phyloP scores from a whole-genome alignment of 495 filamentous ascomycete species.

The Friedmanniomyces endolithicus region DNA sequence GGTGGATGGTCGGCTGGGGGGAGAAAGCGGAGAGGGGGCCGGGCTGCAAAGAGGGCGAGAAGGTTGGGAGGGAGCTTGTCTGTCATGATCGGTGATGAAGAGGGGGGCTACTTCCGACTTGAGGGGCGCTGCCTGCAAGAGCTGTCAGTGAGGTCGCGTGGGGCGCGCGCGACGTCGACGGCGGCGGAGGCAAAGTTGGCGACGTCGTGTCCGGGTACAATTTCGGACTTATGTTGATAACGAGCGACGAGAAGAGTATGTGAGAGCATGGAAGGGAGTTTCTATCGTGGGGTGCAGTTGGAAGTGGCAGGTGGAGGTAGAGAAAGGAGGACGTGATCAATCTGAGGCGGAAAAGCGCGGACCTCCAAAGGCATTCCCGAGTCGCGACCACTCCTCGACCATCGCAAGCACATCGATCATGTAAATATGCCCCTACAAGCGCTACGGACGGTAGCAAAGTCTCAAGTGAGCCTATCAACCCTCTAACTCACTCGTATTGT shows the following conservation, averaged over 20 bases:
- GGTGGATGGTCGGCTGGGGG: constrained; percentile 71
- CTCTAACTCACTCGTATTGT: neutral
- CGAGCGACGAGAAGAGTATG: neutral
- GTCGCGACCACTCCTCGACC: neutral
- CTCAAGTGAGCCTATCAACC: constrained; percentile 40
- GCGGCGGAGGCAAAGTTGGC: no score
- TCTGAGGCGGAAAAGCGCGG: neutral
- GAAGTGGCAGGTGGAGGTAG: neutral
- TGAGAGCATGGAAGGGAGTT: no score
- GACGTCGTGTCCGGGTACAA: neutral
- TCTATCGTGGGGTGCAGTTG: neutral
- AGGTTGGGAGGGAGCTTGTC: constrained; percentile 90
- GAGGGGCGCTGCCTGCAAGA: neutral
- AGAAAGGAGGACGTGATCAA: neutral
- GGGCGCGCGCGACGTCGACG: neutral
- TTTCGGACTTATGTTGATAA: neutral
- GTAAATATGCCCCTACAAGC: constrained; percentile 58
- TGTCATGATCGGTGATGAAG: constrained; percentile 49
- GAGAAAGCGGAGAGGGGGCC: constrained; percentile 82
- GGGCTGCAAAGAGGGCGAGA: constrained; percentile 84
- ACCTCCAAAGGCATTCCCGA: neutral
- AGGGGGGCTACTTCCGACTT: neutral
- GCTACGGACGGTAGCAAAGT: constrained; percentile 42
- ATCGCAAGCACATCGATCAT: neutral
- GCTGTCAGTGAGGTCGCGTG: neutral